phyloP scores from a whole-genome alignment of 169 alveolate genomes.

The Cardiosporidium cionae region DNA sequence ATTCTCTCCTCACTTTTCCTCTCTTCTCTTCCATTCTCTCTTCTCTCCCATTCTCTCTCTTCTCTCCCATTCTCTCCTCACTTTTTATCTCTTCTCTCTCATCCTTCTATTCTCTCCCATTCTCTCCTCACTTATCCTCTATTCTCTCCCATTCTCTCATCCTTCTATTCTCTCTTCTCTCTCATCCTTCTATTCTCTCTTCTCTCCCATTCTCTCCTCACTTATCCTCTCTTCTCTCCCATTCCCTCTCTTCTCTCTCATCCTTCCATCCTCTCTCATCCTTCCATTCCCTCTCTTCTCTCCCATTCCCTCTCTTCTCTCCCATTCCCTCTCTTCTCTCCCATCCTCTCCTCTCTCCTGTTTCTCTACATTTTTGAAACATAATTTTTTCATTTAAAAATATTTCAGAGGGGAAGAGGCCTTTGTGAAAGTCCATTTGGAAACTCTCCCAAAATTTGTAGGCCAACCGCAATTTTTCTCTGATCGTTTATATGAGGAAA shows the following conservation, averaged over 20 bases:
- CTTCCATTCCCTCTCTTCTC: neutral
- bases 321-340: neutral
- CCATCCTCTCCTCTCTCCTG: neutral
- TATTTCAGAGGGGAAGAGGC: conserved; percentile 16
- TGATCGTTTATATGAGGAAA: conserved; percentile 32
- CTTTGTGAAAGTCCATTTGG: conserved; percentile 28
- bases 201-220: neutral
- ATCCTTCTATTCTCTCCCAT: neutral
- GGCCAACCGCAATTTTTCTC: conserved; percentile 48
- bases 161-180: neutral
- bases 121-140: neutral
- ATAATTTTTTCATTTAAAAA: neutral
- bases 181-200: neutral
- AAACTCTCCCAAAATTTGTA: conserved; percentile 43
- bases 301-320: neutral
- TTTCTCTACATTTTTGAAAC: neutral
- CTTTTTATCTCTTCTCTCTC: neutral
- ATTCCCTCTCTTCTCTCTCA: neutral
- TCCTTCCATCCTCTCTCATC: neutral
- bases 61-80: neutral
- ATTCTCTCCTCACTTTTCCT: neutral
- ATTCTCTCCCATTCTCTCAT: neutral
- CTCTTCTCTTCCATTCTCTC: neutral
- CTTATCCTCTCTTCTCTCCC: neutral
- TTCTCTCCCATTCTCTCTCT: neutral